Base-by-base conservation (phyloP, 2,329 filamentous ascomycete genomes). In the Pseudopithomyces chartarum region DNA sequence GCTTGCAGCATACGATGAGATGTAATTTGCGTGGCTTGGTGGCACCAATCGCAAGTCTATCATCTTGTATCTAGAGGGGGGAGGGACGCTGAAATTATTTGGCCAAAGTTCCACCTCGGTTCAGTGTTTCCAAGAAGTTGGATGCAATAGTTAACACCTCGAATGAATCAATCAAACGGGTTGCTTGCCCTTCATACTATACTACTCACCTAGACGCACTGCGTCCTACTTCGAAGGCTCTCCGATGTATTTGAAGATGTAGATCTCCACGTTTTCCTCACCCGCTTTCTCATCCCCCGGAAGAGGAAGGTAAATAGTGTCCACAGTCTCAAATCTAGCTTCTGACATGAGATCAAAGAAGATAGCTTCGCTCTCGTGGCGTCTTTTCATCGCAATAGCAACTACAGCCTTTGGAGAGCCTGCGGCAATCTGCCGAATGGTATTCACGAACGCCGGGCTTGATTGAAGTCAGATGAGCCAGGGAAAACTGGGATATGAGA, bases 341-440 rank as follows among this genome's bases (percentile, higher is more conserved):
- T 67, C 52, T 2, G 50, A 38, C 76, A 78, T 77, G 8, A 89
- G 74, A 4, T 85, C 81, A 68, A 90, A 90, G 73, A 91, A 90
- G 2, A 85, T 74, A 6, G 80, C 78, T 69, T 91, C 88, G 60
- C 85, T 88, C 3, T 84, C 81, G 71, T 91, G 88, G 32, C 88
- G 80, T 56, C 84, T 82, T 73, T 91, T 91, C 75, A 88, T 84
- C 1, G 87, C 85, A 23, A 91, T 78, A 15, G 87, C 73, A 20
- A 88, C 73, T 23, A 84, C 64, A 0, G 81, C 79, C 56, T 78
- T 70, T 2, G 84, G 82, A 6, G 81, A 85, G 29, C 69, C 69
- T 17, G 72, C 67, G 40, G 81, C 73, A 47, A 89, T 72, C 10
- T 73, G 76, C 20, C 68, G 64, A 10, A 91, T 74, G 1, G 86